Conservation (phyloP, 2,329 filamentous ascomycete species). For the Aureobasidium vineae region DNA sequence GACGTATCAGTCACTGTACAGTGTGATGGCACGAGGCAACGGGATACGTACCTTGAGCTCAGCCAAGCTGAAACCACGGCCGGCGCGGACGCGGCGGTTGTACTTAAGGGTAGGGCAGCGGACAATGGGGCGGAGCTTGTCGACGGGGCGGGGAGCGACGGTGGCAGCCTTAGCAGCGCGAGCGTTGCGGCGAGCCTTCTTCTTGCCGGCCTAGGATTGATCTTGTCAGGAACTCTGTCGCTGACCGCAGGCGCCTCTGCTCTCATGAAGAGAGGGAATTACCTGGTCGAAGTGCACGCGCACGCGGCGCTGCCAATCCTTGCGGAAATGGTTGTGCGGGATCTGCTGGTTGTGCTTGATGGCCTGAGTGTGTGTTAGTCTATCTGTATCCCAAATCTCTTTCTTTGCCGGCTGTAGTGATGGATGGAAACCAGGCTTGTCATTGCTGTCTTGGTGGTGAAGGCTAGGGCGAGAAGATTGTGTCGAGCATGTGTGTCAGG, state of each 20-base stretch:
- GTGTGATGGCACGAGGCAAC: background rate
- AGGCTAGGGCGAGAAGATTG: background rate
- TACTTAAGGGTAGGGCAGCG: slow-evolving; percentile 97
- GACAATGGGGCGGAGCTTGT: slow-evolving; percentile 94
- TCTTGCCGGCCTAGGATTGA: slow-evolving; percentile 77
- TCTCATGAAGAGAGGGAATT: slow-evolving; percentile 58
- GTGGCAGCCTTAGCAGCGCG: slow-evolving; percentile 93
- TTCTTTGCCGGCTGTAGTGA: background rate
- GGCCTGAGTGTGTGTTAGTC: slow-evolving; percentile 53
- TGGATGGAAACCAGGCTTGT: slow-evolving; percentile 8
- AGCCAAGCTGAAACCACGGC: slow-evolving; percentile 94
- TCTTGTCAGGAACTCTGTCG: slow-evolving; percentile 41
- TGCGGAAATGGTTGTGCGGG: slow-evolving; percentile 98
- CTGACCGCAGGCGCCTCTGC: slow-evolving; percentile 51
- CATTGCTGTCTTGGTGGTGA: background rate
- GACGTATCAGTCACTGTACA: slow-evolving; percentile 19
- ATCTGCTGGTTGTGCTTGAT: slow-evolving; percentile 99
- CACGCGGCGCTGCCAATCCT: slow-evolving; percentile 99
- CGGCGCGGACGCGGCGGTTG: slow-evolving; percentile 95
- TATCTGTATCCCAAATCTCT: background rate
- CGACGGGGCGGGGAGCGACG: slow-evolving; percentile 92
- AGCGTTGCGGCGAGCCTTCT: slow-evolving; percentile 86
- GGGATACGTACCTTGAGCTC: slow-evolving; percentile 85
- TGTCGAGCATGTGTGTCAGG: background rate
- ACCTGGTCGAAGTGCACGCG: slow-evolving; percentile 99